Percentiles rank a stretch among this genome's conserved stretches.
Evolutionary conservation across 768 basidiomycete species (phyloP).

Genomic region (Calvatia gigantea): DNA sequence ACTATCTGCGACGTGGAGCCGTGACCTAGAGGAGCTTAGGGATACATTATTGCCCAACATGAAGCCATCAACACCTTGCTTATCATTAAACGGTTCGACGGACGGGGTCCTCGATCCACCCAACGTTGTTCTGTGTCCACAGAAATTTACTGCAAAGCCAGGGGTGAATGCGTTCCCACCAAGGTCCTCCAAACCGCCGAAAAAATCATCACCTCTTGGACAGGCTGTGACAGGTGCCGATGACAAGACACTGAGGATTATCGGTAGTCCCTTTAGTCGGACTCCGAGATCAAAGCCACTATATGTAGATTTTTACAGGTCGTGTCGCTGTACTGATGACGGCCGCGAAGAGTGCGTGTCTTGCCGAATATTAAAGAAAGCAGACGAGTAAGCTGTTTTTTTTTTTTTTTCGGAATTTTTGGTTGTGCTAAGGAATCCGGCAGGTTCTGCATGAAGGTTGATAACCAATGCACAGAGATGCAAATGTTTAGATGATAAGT

Average conservation of each 20-base stretch:
- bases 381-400: neutral
- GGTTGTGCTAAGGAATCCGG: neutral
- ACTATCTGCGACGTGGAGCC: neutral
- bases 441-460: neutral
- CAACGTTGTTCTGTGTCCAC: neutral
- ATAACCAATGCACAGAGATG: neutral
- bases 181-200: too few species aligned
- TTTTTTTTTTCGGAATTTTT: neutral
- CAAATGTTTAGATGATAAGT: neutral
- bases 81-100: too few species aligned
- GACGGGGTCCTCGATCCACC: too few species aligned
- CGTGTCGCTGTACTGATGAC: neutral
- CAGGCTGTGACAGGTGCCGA: neutral
- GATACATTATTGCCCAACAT: too few species aligned
- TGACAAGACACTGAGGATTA: neutral
- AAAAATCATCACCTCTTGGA: neutral
- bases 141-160: neutral
- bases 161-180: too few species aligned
- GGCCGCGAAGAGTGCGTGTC: neutral
- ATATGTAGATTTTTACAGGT: neutral
- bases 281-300: neutral
- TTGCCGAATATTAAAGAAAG: conserved; percentile 4
- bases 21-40: too few species aligned
- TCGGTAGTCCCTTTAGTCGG: neutral
- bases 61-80: too few species aligned